Evolutionary conservation across 208 protist genomes (phyloP).

Genomic region (Leptomonas pyrrhocoris): DNA sequence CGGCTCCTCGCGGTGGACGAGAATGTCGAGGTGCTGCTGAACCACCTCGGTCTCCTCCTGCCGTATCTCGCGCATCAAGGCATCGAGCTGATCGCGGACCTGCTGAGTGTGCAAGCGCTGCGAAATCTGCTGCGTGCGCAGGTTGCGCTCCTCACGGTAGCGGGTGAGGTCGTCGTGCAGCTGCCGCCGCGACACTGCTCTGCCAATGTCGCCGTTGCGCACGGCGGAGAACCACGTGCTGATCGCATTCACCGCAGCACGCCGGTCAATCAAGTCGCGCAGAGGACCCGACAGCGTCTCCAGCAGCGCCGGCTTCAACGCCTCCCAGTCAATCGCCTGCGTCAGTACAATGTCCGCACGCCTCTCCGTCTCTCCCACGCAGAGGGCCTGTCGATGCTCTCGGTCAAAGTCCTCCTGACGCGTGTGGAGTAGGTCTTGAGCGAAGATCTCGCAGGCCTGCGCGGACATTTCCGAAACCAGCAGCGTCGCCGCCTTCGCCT

Average conservation of each 20-base stretch:
- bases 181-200: slow-evolving; percentile 19
- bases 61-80: slow-evolving; percentile 28
- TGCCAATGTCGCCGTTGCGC: slow-evolving; percentile 21
- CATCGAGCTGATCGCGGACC: slow-evolving; percentile 30
- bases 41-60: slow-evolving; percentile 20
- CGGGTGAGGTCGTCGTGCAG: slow-evolving; percentile 19
- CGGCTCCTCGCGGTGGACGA: slow-evolving; percentile 29
- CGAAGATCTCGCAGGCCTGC: slow-evolving; percentile 18
- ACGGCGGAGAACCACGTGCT: slow-evolving; percentile 25
- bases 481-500: slow-evolving; percentile 11
- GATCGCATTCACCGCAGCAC: slow-evolving; percentile 22
- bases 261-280: slow-evolving; percentile 24
- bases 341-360: slow-evolving; percentile 23
- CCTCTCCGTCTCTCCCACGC: slow-evolving; percentile 17
- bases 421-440: background rate
- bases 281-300: slow-evolving; percentile 23
- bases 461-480: slow-evolving; percentile 13
- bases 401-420: slow-evolving; percentile 10
- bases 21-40: slow-evolving; percentile 19
- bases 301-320: slow-evolving; percentile 10
- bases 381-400: slow-evolving; percentile 21
- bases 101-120: slow-evolving; percentile 32
- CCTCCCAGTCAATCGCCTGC: slow-evolving; percentile 19
- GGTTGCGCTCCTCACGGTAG: slow-evolving; percentile 20
- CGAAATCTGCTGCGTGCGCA: slow-evolving; percentile 13